Evolutionary conservation across 768 basidiomycete species (phyloP).

Genomic region (Chalciporus sphaerocephalus): DNA sequence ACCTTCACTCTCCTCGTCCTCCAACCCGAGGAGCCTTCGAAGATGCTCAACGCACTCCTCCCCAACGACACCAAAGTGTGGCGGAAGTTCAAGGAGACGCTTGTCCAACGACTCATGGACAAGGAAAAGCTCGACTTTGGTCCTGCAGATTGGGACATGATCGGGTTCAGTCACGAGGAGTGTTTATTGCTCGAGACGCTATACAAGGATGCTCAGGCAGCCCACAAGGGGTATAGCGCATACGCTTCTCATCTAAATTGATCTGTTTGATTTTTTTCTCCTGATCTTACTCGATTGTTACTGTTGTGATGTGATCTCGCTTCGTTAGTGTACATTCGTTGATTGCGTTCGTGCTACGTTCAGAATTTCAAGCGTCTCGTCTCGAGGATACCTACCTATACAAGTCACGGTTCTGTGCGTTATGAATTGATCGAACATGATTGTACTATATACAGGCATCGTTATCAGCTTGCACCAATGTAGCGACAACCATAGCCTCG

Average conservation of each 20-base stretch:
- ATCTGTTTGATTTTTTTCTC: constrained; percentile 5
- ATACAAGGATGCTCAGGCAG: constrained; percentile 20
- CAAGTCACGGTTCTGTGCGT: too few species aligned
- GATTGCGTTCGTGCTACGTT: background rate
- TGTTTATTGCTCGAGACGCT: constrained; percentile 21
- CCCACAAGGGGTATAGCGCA: constrained; percentile 23
- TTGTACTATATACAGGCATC: too few species aligned
- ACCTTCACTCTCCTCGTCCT: constrained; percentile 24
- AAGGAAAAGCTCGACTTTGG: constrained; percentile 24
- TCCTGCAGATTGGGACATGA: constrained; percentile 20
- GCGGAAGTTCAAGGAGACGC: constrained; percentile 22
- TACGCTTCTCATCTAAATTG: background rate
- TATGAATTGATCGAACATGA: too few species aligned
- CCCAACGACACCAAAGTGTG: constrained; percentile 30
- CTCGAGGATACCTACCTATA: too few species aligned
- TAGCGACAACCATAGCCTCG: too few species aligned
- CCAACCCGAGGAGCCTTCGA: constrained; percentile 16
- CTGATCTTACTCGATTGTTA: background rate
- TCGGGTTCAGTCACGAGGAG: constrained; percentile 14
- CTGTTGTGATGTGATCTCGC: background rate
- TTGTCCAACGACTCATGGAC: constrained; percentile 14
- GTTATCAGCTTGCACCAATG: too few species aligned
- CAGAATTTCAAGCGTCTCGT: too few species aligned
- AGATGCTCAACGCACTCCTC: constrained; percentile 21
- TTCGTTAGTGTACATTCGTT: background rate